Conservation (phyloP, 164 flowering plant species). For the Nymphaea thermarum region DNA sequence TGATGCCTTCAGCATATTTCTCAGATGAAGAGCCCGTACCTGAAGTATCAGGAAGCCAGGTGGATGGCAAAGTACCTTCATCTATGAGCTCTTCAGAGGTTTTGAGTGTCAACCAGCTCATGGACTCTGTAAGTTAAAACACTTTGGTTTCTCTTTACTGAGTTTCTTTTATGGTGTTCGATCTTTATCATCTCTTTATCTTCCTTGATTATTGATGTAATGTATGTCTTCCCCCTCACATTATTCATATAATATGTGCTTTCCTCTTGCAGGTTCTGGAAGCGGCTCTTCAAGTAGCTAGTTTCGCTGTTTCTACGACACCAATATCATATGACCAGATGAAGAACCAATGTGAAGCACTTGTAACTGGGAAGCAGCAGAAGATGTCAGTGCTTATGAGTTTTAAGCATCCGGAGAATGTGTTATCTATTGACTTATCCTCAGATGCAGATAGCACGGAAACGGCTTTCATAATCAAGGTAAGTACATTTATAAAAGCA, state of each 20-base stretch:
- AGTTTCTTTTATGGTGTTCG: too few species aligned
- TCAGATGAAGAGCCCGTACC: conserved; percentile 52
- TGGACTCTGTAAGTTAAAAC: conserved; percentile 56
- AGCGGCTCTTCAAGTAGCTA: conserved; percentile 78
- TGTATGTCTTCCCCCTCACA: too few species aligned
- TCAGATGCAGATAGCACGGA: conserved; percentile 19
- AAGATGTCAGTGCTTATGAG: conserved; percentile 80
- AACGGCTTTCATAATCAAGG: conserved; percentile 18
- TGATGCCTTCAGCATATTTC: conserved; percentile 21
- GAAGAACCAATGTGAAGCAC: conserved; percentile 84
- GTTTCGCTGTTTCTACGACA: conserved; percentile 41
- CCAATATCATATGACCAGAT: conserved; percentile 75
- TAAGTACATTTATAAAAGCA: conserved; percentile 12
- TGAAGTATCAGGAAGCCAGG: conserved; percentile 52
- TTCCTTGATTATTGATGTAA: too few species aligned
- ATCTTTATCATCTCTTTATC: too few species aligned
- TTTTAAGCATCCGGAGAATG: conserved; percentile 42
- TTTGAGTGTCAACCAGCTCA: conserved; percentile 65
- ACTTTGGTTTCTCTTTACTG: too few species aligned
- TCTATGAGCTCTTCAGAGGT: conserved; percentile 44
- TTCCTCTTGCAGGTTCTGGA: conserved; percentile 47
- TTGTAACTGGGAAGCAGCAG: conserved; percentile 69
- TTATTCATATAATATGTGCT: too few species aligned
- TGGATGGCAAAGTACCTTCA: conserved; percentile 43
- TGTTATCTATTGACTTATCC: conserved; percentile 15